phyloP scores from a whole-genome alignment of 768 basidiomycete genomes.

The Gymnopilus junonius region DNA sequence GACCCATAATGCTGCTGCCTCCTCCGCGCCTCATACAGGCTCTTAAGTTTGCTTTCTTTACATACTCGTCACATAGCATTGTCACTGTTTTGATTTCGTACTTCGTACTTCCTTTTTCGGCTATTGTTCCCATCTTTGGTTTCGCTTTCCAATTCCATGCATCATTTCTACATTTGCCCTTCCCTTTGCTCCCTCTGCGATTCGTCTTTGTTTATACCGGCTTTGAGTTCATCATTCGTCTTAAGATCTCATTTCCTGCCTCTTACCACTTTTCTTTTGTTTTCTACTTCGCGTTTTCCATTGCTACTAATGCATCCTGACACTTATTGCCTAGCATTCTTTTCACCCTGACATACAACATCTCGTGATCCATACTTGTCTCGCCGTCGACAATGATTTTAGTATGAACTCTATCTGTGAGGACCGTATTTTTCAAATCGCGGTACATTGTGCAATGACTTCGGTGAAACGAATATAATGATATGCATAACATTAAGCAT shows the following conservation, averaged over 20 bases:
- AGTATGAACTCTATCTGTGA: background rate
- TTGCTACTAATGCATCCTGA: slow-evolving; percentile 26
- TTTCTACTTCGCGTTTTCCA: background rate
- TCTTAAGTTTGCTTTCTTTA: slow-evolving; percentile 17
- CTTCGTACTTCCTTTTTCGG: background rate
- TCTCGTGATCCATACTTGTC: slow-evolving; percentile 15
- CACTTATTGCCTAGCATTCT: slow-evolving; percentile 19
- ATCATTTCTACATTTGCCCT: background rate
- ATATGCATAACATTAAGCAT: background rate
- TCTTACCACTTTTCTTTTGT: background rate
- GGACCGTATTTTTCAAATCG: no score
- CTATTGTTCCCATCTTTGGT: background rate
- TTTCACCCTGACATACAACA: slow-evolving; percentile 14
- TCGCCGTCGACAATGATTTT: slow-evolving; percentile 2
- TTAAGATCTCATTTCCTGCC: background rate
- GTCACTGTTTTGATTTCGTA: background rate
- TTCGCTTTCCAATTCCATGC: background rate
- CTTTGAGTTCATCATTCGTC: background rate
- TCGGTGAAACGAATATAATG: background rate
- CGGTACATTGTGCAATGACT: no score
- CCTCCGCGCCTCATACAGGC: slow-evolving; percentile 48
- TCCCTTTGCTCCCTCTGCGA: background rate
- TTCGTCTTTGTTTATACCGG: background rate
- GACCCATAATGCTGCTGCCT: slow-evolving; percentile 51
- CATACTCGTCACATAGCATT: slow-evolving; percentile 13